Conservation (phyloP, 208 protist species). For the Tetramitus jugosus region DNA sequence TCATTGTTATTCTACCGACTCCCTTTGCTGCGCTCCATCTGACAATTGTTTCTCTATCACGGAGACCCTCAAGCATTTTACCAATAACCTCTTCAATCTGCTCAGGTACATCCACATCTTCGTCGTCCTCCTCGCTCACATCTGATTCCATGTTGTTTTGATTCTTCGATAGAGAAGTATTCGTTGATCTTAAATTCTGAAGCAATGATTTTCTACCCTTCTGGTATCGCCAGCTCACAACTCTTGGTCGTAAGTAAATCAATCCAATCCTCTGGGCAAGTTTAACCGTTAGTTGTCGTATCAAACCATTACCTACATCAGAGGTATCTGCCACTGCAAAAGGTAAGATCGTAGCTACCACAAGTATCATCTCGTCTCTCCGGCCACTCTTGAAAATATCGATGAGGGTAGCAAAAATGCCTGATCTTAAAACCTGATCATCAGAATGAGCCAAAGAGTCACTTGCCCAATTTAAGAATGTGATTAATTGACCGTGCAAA, state of each 20-base stretch:
- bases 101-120: slow-evolving; percentile 38
- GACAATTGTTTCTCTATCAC: slow-evolving; percentile 69
- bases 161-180: not conserved
- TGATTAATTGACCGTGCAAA: slow-evolving; percentile 41
- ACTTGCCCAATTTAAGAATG: slow-evolving; percentile 38
- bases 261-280: slow-evolving; percentile 78
- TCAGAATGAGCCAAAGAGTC: slow-evolving; percentile 24
- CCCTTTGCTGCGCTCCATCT: slow-evolving; percentile 94
- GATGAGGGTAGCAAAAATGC: slow-evolving; percentile 68
- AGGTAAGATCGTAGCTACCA: slow-evolving; percentile 46
- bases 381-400: slow-evolving; percentile 80
- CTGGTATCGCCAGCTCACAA: slow-evolving; percentile 81
- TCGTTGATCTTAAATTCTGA: no score
- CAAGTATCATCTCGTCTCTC: slow-evolving; percentile 58
- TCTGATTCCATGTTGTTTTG: not conserved
- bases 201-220: slow-evolving; percentile 49
- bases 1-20: slow-evolving; percentile 78
- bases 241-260: slow-evolving; percentile 57
- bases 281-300: slow-evolving; percentile 73
- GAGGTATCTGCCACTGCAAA: slow-evolving; percentile 35
- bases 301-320: slow-evolving; percentile 51
- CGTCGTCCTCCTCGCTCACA: slow-evolving; percentile 33
- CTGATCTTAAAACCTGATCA: slow-evolving; percentile 43
- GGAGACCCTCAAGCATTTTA: slow-evolving; percentile 18
- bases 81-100: slow-evolving; percentile 46